Percentiles rank a stretch among this genome's conserved stretches.
Evolutionary conservation across 2,329 filamentous ascomycete genomes (phyloP).

Genomic region (Cladophialophora psammophila): DNA sequence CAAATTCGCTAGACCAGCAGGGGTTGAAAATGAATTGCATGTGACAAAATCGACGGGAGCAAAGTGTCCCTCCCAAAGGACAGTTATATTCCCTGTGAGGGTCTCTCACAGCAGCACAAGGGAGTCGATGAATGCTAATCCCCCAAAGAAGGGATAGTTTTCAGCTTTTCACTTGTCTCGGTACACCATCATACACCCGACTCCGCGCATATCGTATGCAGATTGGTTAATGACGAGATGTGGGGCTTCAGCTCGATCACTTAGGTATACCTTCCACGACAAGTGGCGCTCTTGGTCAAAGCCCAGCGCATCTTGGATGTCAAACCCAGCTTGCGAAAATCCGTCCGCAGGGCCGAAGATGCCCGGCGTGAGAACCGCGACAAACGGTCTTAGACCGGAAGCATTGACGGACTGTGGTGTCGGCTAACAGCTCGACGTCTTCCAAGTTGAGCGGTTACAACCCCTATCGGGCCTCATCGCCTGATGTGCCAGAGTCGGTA

Average conservation of each 20-base stretch:
- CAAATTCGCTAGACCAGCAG: too few species aligned
- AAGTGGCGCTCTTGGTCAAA: constrained; percentile 28
- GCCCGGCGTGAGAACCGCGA: constrained; percentile 23
- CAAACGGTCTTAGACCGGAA: constrained; percentile 14
- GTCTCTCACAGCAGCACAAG: too few species aligned
- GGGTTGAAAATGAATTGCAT: too few species aligned
- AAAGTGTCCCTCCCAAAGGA: too few species aligned
- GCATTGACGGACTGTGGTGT: constrained; percentile 15
- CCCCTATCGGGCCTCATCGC: too few species aligned
- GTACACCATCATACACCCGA: constrained; percentile 26
- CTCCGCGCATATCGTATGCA: constrained; percentile 21
- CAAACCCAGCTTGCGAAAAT: constrained; percentile 28
- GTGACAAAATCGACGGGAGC: too few species aligned
- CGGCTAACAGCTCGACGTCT: too few species aligned
- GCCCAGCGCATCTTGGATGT: constrained; percentile 20
- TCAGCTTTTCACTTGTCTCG: constrained; percentile 13
- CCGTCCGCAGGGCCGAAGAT: constrained; percentile 30
- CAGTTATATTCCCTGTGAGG: too few species aligned
- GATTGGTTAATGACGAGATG: neutral
- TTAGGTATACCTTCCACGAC: constrained; percentile 29
- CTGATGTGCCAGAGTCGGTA: too few species aligned
- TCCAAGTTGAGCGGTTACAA: too few species aligned
- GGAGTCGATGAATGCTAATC: constrained; percentile 9
- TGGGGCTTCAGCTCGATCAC: neutral
- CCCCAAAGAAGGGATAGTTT: too few species aligned